Evolutionary conservation across 495 filamentous ascomycete species (phyloP), one percentile per base, ranked within the genome.

Genomic region (Penicillium ochrochloron): DNA sequence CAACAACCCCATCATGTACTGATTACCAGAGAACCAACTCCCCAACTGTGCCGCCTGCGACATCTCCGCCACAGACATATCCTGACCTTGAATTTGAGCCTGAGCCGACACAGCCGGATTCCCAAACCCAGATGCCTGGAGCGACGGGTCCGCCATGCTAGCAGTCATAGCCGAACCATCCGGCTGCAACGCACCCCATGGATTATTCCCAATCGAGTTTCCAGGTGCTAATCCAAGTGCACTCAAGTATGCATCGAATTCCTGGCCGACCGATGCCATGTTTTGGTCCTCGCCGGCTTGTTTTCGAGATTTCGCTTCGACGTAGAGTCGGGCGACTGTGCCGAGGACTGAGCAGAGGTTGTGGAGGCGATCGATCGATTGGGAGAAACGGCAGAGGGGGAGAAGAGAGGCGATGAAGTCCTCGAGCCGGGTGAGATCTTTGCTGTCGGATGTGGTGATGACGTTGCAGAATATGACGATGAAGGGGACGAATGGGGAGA

Each of bases 391-490:
- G 61, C 76, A 80, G 21, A 82, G 77, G 0, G 84, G 78, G 55
- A 80, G 75, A 6, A 91, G 81, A 27, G 86, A 88, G 9, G 73
- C 70, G 51, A 86, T 81, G 64, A 91, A 91, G 9, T 81, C 79
- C 35, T 80, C 78, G 1, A 91, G 80, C 0, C 78, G 78, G 23
- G 68, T 50, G 5, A 89, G 77, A 61, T 90, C 88, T 17, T 73
- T 69, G 25, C 68, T 51, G 39, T 73, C 69, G 48, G 73, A 77
- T 11, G 70, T 69, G 68, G 85, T 82, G 61, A 91, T 85, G 5
- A 86, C 80, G 63, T 90, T 83, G 78, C 88, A 90, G 78, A 91
- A 90, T 5, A 91, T 78, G 2, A 90, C 85, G 54, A 89, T 88
- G 69, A 89, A 87, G 0, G 88, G 89, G 41, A 87, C 84, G 68